Conservation (phyloP, 2,329 filamentous ascomycete species). For the Botrytis hyacinthi region DNA sequence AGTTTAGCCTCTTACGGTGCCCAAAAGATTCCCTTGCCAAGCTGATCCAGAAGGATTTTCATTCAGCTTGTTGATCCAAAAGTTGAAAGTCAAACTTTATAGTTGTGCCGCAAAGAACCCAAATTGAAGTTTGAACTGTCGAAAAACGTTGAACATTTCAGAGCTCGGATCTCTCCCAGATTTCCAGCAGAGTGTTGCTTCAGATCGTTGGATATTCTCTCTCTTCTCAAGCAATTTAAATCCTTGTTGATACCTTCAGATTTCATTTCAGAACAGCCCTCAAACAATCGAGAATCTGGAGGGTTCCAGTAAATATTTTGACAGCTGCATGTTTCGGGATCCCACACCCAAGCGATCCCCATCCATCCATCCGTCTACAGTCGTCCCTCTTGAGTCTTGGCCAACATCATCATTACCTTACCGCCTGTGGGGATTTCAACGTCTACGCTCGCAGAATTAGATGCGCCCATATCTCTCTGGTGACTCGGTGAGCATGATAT, state of each 20-base stretch:
- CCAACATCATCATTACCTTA: conserved; percentile 7
- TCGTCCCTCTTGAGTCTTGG: not conserved
- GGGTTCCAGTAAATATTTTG: conserved; percentile 17
- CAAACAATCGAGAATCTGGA: not conserved
- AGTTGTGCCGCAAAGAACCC: not conserved
- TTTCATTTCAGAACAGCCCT: not conserved
- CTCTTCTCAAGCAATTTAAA: not conserved
- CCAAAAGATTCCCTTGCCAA: not conserved
- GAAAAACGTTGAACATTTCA: conserved; percentile 3
- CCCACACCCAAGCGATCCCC: conserved; percentile 14
- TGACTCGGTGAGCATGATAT: not conserved
- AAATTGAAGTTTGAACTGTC: not conserved
- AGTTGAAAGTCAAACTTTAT: not conserved
- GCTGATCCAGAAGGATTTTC: conserved; percentile 10
- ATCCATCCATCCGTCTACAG: not conserved
- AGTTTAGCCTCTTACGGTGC: not conserved
- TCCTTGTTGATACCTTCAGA: not conserved
- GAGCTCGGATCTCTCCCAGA: not conserved
- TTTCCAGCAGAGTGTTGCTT: not conserved
- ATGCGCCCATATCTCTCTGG: not conserved
- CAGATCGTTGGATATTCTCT: not conserved
- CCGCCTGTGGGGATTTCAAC: not conserved
- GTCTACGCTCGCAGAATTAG: not conserved
- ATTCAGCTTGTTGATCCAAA: not conserved
- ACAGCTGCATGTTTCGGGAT: conserved; percentile 23